Evolutionary conservation across 2,329 filamentous ascomycete genomes (phyloP).

Genomic region (Penicillium sclerotiorum): DNA sequence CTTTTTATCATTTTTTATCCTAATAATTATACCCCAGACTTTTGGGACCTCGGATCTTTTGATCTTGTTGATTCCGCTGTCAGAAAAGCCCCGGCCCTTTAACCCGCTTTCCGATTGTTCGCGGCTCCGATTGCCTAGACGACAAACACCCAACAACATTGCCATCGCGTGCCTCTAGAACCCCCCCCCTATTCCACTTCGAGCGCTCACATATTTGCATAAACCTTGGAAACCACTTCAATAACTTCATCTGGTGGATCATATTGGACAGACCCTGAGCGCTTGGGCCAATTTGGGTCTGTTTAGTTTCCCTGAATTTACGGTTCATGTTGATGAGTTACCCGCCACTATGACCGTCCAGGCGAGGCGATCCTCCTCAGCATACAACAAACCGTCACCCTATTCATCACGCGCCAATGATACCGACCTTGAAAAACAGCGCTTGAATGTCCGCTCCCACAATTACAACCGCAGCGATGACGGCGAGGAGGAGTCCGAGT

Average conservation of each 20-base stretch:
- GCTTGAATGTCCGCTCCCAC: constrained; percentile 21
- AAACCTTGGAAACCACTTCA: too few relatives aligned
- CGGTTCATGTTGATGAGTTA: constrained; percentile 27
- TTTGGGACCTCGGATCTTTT: too few relatives aligned
- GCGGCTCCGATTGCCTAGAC: constrained; percentile 22
- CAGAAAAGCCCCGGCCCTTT: too few relatives aligned
- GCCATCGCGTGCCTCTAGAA: constrained; percentile 14
- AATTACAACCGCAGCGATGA: constrained; percentile 26
- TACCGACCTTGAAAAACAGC: constrained; percentile 40
- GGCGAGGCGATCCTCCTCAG: constrained; percentile 33
- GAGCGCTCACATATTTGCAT: too few relatives aligned
- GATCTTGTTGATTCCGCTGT: too few relatives aligned
- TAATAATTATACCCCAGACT: too few relatives aligned
- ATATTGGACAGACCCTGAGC: too few relatives aligned
- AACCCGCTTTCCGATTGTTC: background rate
- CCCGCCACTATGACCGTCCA: constrained; percentile 33
- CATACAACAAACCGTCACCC: constrained; percentile 27
- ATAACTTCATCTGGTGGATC: too few relatives aligned
- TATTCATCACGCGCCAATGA: constrained; percentile 22
- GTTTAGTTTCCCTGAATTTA: too few relatives aligned
- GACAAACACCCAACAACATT: constrained; percentile 17
- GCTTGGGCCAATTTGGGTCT: too few relatives aligned
- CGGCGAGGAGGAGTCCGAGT: constrained; percentile 22
- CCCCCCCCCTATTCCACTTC: constrained; percentile 5
- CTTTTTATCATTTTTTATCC: too few relatives aligned